These are phyloP conservation scores for Clonostachys rhizophaga DNA, from an alignment of 2,329 filamentous ascomycete genomes.

Conservation along the genomic window DNA sequence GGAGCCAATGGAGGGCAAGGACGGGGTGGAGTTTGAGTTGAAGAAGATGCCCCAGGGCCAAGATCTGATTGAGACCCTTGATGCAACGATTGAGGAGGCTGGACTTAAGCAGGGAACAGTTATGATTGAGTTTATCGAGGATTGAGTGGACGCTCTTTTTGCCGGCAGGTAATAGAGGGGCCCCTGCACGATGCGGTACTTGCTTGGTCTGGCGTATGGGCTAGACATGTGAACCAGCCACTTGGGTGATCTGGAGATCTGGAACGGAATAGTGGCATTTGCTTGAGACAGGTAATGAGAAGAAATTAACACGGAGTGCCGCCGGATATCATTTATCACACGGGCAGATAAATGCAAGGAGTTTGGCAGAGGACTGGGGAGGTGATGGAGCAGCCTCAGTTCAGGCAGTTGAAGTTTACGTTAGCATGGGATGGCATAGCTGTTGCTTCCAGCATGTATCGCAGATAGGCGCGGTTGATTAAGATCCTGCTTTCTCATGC, in stretches of 20 bases:
- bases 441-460: too few relatives aligned
- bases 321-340: too few relatives aligned
- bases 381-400: too few relatives aligned
- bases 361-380: too few relatives aligned
- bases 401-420: too few relatives aligned
- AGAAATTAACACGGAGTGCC: too few relatives aligned
- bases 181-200: background rate
- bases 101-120: constrained; percentile 90
- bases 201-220: background rate
- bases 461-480: too few relatives aligned
- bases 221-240: background rate
- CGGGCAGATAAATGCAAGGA: too few relatives aligned
- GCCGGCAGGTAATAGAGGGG: constrained; percentile 7
- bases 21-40: constrained; percentile 77
- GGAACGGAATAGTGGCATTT: too few relatives aligned
- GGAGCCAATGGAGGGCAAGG: constrained; percentile 74
- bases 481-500: too few relatives aligned
- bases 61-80: constrained; percentile 74
- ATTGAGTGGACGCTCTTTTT: constrained; percentile 11
- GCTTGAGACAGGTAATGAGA: too few relatives aligned
- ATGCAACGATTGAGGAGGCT: constrained; percentile 71
- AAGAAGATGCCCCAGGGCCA: constrained; percentile 73
- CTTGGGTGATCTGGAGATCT: background rate
- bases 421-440: too few relatives aligned
- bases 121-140: constrained; percentile 86